Base-by-base conservation (phyloP, 2,329 filamentous ascomycete species). In the Sporothrix variecibatus region DNA sequence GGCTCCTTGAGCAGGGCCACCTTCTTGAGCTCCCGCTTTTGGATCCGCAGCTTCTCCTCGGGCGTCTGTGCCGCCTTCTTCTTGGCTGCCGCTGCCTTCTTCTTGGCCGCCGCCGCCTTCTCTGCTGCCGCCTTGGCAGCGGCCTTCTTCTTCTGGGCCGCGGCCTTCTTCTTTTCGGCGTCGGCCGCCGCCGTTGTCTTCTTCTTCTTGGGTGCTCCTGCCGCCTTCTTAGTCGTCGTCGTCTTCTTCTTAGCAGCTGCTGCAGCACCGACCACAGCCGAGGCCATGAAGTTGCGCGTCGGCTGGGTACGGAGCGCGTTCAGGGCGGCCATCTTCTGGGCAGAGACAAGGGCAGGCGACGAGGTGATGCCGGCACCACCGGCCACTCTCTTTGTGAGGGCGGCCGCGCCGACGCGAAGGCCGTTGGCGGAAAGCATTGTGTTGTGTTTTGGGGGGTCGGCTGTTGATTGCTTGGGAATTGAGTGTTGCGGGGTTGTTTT, bases 1-100 rank as follows among this genome's bases (percentile, higher is more conserved):
- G 85, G 84, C 71, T 84, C 83, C 26, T 80, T 78, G 62, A 85
- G 79, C 72, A 88, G 78, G 8, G 85, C 83, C 76, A 76, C 78
- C 78, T 81, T 80, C 81, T 82, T 86, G 76, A 86, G 78, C 74
- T 82, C 78, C 64, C 74, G 78, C 68, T 83, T 76, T 75, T 81
- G 77, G 12, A 79, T 58, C 76, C 80, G 81, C 69, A 75, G 72
- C 80, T 83, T 80, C 76, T 84, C 77, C 80, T 86, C 84, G 1
- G 82, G 81, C 38, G 81, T 82, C 74, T 56, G 23, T 28, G 82
- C 20, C 11, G 77, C 43, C 60, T 76, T 80, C 69, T 76, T 75
- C 77, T 78, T 78, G 74, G 77, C 71, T 12, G 62, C 51, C 9
- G 28, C 34, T 38, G 31, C 34, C 60, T 40, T 43, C 60, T 40